Evolutionary conservation across 2,329 filamentous ascomycete genomes (phyloP), one percentile per base, ranked within the genome.

Genomic region (Fusarium chlamydosporum): DNA sequence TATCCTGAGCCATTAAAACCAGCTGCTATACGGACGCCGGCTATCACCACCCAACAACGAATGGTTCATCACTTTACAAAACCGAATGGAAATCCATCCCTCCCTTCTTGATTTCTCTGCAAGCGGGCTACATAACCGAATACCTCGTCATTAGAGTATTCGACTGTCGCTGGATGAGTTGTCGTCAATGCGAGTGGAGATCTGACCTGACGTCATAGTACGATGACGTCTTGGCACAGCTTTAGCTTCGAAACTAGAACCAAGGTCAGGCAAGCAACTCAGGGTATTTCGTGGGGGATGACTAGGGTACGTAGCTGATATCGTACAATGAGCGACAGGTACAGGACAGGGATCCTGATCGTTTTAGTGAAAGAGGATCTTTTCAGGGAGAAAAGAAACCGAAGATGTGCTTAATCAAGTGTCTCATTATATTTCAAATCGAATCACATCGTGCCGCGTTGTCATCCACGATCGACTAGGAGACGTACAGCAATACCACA

Each of bases 191-290:
- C 35, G 33, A 48, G 40, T 41, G 56, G 46, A 33, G 18, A 38
- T n/a, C 37, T 29, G n/a, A 18, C 13, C 31, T 67, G 67, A 69
- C 67, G 56, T 69, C 67, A 69, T 47, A 26, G 16, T 15, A 18
- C 12, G 40, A 67, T 67, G 62, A 66, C 63, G 56, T 56, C 29
- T 48, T 50, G 50, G 56, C 35, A 33, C 10, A 37, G 13, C n/a
- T 43, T 26, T 38, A 54, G 38, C 41, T 45, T 31, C 35, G 23
- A 15, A 67, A 53, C 51, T 37, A 58, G 23, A 62, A 57, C 35
- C 59, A 48, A 50, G 29, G 56, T 45, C 51, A 29, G 40, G 34
- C 31, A 26, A 26, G 27, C 18, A 42, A 33, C 26, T 33, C 31
- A 40, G 50, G 57, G 31, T 20, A 38, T 50, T 20, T 37, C 50